Percentiles rank a stretch among this genome's conserved stretches.
These are phyloP conservation scores for Candida pseudoviswanathii DNA, from an alignment of 1,139 yeast genomes.

Conservation along the genomic window DNA sequence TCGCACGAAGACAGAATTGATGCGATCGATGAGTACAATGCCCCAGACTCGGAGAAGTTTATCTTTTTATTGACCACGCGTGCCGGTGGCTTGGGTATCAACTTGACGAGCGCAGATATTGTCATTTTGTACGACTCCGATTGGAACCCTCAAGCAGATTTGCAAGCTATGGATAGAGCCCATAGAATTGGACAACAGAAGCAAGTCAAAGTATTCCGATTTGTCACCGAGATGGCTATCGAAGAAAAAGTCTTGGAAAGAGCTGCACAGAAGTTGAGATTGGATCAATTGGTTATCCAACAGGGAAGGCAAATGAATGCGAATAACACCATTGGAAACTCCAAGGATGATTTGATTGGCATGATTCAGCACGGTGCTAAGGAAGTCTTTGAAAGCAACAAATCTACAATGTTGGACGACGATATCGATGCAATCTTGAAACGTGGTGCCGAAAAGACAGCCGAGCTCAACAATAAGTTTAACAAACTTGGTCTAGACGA, in stretches of 20 bases:
- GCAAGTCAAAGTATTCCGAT: conserved; percentile 88
- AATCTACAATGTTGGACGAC: conserved; percentile 51
- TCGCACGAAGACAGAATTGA: conserved; percentile 89
- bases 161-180: conserved; percentile 99
- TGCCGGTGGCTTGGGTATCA: conserved; percentile 98
- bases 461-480: conserved; percentile 73
- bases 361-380: conserved; percentile 99
- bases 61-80: conserved; percentile 88
- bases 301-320: conserved; percentile 70
- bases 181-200: conserved; percentile 98
- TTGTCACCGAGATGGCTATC: conserved; percentile 93
- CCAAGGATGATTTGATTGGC: conserved; percentile 82
- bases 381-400: conserved; percentile 66
- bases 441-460: conserved; percentile 81
- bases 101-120: conserved; percentile 88
- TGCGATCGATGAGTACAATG: conserved; percentile 91
- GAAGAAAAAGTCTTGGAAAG: conserved; percentile 95
- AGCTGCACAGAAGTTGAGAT: conserved; percentile 89
- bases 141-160: conserved; percentile 99
- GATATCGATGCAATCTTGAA: conserved; percentile 81
- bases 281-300: conserved; percentile 94
- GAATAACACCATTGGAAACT: conserved; percentile 41
- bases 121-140: conserved; percentile 92
- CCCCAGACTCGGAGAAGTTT: conserved; percentile 80
- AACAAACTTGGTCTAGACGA: conserved; percentile 88